phyloP scores from a whole-genome alignment of 495 filamentous ascomycete species.

The Chaetomidium leptoderma region DNA sequence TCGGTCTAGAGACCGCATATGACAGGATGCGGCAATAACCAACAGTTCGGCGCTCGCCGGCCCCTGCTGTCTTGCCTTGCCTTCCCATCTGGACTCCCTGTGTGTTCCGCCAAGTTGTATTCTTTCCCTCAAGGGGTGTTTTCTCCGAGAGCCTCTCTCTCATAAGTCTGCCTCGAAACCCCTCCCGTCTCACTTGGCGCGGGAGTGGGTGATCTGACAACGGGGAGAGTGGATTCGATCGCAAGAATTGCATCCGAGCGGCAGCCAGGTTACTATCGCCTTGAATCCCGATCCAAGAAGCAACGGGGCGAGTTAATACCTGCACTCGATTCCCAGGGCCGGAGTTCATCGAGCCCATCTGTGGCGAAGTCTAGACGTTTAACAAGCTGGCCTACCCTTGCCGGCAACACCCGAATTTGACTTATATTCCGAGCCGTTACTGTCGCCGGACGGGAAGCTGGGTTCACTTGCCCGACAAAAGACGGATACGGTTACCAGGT shows the following conservation, averaged over 20 bases:
- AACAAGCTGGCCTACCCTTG: neutral
- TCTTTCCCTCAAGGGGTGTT: neutral
- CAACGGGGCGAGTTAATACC: no score
- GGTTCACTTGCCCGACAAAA: slow-evolving; percentile 2
- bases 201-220: neutral
- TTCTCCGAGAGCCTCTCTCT: neutral
- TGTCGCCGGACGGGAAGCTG: neutral
- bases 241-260: neutral
- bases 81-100: neutral
- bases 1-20: neutral
- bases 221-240: neutral
- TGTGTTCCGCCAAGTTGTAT: neutral
- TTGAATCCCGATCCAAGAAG: neutral
- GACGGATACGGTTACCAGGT: neutral
- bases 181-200: neutral
- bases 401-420: slow-evolving; percentile 13
- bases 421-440: slow-evolving; percentile 6
- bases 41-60: neutral
- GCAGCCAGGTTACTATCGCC: neutral
- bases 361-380: neutral
- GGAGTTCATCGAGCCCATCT: neutral
- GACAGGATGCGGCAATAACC: neutral
- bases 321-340: neutral
- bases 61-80: neutral
- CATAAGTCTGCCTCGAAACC: neutral